Base-by-base conservation (phyloP, 78 protist genomes). In the Thecamonas trahens region DNA sequence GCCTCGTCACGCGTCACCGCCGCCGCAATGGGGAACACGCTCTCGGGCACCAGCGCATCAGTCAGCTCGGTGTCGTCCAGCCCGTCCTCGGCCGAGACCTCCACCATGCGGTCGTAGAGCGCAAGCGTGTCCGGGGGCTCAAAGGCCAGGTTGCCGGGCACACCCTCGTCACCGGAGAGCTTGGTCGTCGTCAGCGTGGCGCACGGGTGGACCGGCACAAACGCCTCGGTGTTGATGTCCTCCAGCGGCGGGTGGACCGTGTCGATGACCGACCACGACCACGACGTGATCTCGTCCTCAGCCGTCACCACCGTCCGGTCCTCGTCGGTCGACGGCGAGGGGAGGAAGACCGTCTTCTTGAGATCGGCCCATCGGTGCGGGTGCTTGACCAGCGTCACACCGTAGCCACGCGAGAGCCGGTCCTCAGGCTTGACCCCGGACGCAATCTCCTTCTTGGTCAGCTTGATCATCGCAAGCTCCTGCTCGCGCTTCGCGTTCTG, bases 61-160 rank as follows among this genome's bases (percentile, higher is more conserved):
- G 26, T 50, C 57, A 50, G 20, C 29, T 50, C n/a, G n/a, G 3
- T 50, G 57, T 18, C 20, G 32, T 5, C n/a, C 20, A 4, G 32
- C 32, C 11, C 4, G n/a, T 50, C 57, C 11, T 6, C 57, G 57
- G 7, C 7, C 57, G 57, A 50, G 32, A 24, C n/a, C 26, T 3
- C 8, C 18, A 34, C 14, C 71, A 66, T 66, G n/a, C 3, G 3
- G 45, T 66, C 71, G 71, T 13, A 66, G 35, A 66, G 55, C 29
- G 6, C 24, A 20, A 66, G 2, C 57, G 34, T n/a, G 31, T 66
- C 71, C 18, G 18, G 6, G 8, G 71, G 71, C 26, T 44, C 71
- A 11, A 66, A 17, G 34, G 71, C 29, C 44, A 66, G 39, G 31
- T 66, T 57, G 18, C 11, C 24, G 38, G 71, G 71, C 57, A 66